Conservation (phyloP, 805 yeast species). For the Lipomyces sp. region DNA sequence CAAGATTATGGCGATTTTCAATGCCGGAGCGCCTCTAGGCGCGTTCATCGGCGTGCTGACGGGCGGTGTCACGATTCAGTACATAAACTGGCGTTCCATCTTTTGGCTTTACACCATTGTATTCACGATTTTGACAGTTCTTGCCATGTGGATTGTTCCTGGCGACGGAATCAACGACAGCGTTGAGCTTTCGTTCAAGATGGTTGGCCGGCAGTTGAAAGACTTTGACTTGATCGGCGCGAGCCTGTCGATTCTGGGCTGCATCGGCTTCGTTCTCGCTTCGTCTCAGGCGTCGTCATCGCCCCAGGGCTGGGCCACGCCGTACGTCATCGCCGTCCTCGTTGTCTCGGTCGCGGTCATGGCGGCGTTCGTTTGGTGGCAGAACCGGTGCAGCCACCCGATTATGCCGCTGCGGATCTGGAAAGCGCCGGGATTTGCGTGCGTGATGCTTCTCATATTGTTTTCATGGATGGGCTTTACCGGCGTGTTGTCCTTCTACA, state of each 20-base stretch:
- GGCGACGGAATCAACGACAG: conserved; percentile 34
- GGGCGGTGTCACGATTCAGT: conserved; percentile 46
- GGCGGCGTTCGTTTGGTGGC: conserved; percentile 42
- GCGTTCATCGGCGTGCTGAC: conserved; percentile 44
- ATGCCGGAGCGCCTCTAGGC: conserved; percentile 51
- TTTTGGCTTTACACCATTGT: conserved; percentile 45
- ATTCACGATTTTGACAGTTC: conserved; percentile 35
- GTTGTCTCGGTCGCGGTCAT: conserved; percentile 41
- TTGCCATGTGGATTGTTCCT: conserved; percentile 40
- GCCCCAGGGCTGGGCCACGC: conserved; percentile 46
- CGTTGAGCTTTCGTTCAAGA: background rate
- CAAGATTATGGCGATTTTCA: conserved; percentile 37
- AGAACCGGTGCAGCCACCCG: conserved; percentile 43
- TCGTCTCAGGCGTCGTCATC: conserved; percentile 46
- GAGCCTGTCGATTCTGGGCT: conserved; percentile 42
- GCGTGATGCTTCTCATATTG: conserved; percentile 41
- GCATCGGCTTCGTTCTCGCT: conserved; percentile 45
- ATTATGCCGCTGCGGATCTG: conserved; percentile 49
- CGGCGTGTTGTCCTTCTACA: conserved; percentile 44
- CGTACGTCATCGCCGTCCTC: conserved; percentile 46
- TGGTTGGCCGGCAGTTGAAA: conserved; percentile 5
- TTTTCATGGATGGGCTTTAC: conserved; percentile 46
- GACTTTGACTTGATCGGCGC: conserved; percentile 48
- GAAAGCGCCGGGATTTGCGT: conserved; percentile 41
- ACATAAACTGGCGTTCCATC: conserved; percentile 44